phyloP scores from a whole-genome alignment of 2,329 filamentous ascomycete genomes.

The Sporothrix phasma region DNA sequence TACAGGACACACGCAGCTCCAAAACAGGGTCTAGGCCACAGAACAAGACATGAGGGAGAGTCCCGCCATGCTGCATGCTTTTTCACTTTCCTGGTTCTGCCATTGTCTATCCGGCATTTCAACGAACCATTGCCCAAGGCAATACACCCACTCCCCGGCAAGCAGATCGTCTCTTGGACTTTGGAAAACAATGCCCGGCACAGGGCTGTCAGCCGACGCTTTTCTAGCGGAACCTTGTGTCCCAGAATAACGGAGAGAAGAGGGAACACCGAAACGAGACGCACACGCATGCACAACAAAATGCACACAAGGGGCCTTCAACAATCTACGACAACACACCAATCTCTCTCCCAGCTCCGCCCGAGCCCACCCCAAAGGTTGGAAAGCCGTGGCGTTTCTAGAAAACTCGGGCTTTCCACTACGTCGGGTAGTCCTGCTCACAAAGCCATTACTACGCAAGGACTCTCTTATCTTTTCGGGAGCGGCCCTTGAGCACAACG shows the following conservation, averaged over 20 bases:
- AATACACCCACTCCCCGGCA: not conserved
- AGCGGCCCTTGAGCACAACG: not conserved
- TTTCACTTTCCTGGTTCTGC: not conserved
- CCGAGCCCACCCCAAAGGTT: not conserved
- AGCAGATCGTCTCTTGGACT: not conserved
- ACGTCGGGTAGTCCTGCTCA: constrained; percentile 6
- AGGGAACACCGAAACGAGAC: not conserved
- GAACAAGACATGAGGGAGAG: not conserved
- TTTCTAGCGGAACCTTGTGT: not conserved
- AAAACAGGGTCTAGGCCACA: not conserved
- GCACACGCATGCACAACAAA: not conserved
- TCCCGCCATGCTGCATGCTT: not conserved
- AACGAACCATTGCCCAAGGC: not conserved
- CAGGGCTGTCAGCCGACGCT: not conserved
- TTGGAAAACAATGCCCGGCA: not conserved
- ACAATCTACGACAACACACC: not conserved
- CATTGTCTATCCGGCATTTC: not conserved
- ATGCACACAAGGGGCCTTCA: not conserved
- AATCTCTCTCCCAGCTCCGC: not conserved
- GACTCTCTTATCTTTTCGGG: not conserved
- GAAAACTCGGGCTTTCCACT: constrained; percentile 8
- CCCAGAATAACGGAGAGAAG: too few relatives aligned
- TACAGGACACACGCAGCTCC: not conserved
- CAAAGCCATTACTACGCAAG: not conserved
- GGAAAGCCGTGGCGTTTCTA: not conserved